phyloP scores from a whole-genome alignment of 371 early-diverging fungal genomes.

The Mucor racemosus region DNA sequence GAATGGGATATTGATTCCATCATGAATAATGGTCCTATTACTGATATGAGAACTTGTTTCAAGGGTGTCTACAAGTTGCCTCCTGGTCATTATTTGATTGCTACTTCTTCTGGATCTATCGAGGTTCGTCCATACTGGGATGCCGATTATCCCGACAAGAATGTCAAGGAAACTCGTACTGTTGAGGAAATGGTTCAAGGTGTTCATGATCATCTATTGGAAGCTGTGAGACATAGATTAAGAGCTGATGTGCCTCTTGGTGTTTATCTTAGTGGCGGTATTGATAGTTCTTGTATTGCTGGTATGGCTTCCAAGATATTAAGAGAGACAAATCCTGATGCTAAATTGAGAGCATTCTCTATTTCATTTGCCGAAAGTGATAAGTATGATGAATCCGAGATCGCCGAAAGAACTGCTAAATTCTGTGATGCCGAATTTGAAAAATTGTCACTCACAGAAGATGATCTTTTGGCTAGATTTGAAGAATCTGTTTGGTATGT shows the following conservation, averaged over 20 bases:
- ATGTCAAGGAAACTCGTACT: slow-evolving; percentile 21
- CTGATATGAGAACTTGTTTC: slow-evolving; percentile 27
- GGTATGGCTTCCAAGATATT: slow-evolving; percentile 12
- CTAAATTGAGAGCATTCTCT: slow-evolving; percentile 23
- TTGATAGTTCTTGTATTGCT: slow-evolving; percentile 29
- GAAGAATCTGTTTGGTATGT: slow-evolving; percentile 30
- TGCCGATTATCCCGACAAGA: slow-evolving; percentile 34
- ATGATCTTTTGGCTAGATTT: slow-evolving; percentile 14
- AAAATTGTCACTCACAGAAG: slow-evolving; percentile 19
- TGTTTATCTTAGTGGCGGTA: slow-evolving; percentile 31
- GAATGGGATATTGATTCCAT: slow-evolving; percentile 33
- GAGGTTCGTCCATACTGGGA: slow-evolving; percentile 29
- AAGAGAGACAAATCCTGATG: slow-evolving; percentile 25
- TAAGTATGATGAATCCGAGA: slow-evolving; percentile 24
- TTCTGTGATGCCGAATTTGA: slow-evolving; percentile 24
- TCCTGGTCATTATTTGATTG: slow-evolving; percentile 21
- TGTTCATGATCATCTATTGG: slow-evolving; percentile 28
- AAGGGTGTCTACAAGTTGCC: slow-evolving; percentile 30
- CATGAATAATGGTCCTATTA: slow-evolving; percentile 14
- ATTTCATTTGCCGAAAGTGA: slow-evolving; percentile 25
- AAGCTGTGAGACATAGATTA: slow-evolving; percentile 26
- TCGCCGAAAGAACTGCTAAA: slow-evolving; percentile 20
- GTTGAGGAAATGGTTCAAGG: slow-evolving; percentile 33
- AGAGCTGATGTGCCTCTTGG: slow-evolving; percentile 32
- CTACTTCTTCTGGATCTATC: slow-evolving; percentile 16